These are phyloP conservation scores for Ascochyta pisi DNA, from an alignment of 2,329 filamentous ascomycete species.

Conservation along the genomic window DNA sequence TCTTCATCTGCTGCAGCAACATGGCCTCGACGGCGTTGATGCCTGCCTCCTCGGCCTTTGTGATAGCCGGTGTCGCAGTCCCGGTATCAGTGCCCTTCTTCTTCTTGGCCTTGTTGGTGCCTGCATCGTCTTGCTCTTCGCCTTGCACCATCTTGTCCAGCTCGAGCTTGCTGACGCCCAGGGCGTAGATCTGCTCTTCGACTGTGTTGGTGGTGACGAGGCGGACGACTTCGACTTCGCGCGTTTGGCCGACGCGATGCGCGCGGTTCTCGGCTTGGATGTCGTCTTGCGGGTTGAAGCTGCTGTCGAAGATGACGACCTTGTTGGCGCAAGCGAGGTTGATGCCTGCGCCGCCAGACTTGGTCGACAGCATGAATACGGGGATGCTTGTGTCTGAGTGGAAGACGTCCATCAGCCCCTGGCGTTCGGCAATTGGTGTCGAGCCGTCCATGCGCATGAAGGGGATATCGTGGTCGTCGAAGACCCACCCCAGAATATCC, in stretches of 20 bases:
- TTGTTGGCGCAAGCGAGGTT: slow-evolving; percentile 96
- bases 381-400: slow-evolving; percentile 77
- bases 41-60: slow-evolving; percentile 43
- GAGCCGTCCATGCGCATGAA: slow-evolving; percentile 88
- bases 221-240: slow-evolving; percentile 88
- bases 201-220: slow-evolving; percentile 83
- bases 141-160: slow-evolving; percentile 78
- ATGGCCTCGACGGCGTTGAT: slow-evolving; percentile 50
- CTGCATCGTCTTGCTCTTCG: slow-evolving; percentile 56
- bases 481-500: slow-evolving; percentile 84
- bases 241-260: slow-evolving; percentile 89
- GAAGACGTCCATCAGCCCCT: slow-evolving; percentile 88
- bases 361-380: slow-evolving; percentile 91
- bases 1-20: slow-evolving; percentile 45
- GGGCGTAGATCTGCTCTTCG: slow-evolving; percentile 89
- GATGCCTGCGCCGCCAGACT: slow-evolving; percentile 94
- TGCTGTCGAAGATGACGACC: slow-evolving; percentile 94
- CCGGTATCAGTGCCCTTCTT: slow-evolving; percentile 23
- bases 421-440: slow-evolving; percentile 82
- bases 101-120: slow-evolving; percentile 25
- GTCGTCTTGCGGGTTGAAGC: slow-evolving; percentile 98
- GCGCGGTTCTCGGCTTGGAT: slow-evolving; percentile 98
- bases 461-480: slow-evolving; percentile 73
- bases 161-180: slow-evolving; percentile 91
- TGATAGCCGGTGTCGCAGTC: slow-evolving; percentile 38